These are phyloP conservation scores for Spiromastix sp. DNA, from an alignment of 2,329 filamentous ascomycete genomes.

Conservation along the genomic window DNA sequence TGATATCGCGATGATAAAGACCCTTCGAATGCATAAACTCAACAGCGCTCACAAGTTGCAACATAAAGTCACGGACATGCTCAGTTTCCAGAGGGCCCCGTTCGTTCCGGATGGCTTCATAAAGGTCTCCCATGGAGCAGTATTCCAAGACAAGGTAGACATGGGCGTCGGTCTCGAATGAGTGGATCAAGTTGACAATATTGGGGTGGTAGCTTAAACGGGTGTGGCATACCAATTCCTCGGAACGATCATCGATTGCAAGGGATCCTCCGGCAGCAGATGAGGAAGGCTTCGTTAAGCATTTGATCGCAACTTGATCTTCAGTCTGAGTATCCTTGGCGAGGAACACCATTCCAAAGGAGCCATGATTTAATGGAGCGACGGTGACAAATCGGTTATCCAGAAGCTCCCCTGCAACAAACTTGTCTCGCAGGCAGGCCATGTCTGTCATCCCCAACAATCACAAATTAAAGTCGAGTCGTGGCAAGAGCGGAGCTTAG, in stretches of 20 bases:
- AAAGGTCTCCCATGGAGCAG: conserved; percentile 88
- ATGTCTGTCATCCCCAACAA: conserved; percentile 32
- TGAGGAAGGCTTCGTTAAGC: conserved; percentile 72
- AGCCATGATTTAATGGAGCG: conserved; percentile 93
- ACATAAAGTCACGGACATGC: conserved; percentile 94
- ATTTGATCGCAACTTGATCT: conserved; percentile 87
- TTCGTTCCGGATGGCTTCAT: conserved; percentile 87
- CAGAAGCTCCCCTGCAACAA: conserved; percentile 68
- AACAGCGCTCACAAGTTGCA: conserved; percentile 82
- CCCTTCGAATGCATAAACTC: conserved; percentile 84
- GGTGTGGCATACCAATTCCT: conserved; percentile 59
- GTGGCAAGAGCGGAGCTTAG: not conserved
- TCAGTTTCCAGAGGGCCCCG: conserved; percentile 88
- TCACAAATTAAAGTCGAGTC: not conserved
- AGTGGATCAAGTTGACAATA: conserved; percentile 83
- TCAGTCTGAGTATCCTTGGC: conserved; percentile 69
- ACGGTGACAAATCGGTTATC: conserved; percentile 85
- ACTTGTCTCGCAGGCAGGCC: conserved; percentile 81
- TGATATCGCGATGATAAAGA: conserved; percentile 95
- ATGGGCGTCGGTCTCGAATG: conserved; percentile 86
- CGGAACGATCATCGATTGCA: conserved; percentile 62
- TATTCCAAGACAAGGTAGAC: conserved; percentile 90
- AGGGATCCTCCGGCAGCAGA: conserved; percentile 51
- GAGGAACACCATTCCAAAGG: conserved; percentile 97
- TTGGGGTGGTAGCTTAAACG: conserved; percentile 73